Evolutionary conservation across 2,329 filamentous ascomycete species (phyloP).

Genomic region (Hymenoscyphus albidus): DNA sequence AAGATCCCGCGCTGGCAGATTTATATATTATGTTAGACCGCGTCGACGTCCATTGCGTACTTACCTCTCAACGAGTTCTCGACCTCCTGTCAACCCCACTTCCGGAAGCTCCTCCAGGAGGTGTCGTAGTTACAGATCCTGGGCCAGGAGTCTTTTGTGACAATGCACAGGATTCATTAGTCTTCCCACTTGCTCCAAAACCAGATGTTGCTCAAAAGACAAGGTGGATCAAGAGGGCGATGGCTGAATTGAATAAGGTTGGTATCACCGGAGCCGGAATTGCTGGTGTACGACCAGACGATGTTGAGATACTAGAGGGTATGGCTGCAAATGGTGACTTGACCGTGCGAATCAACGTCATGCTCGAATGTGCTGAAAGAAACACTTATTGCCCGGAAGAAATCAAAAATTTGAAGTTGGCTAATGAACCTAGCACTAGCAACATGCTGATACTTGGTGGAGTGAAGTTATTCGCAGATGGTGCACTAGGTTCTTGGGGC

Average conservation of each 20-base stretch:
- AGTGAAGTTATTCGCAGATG: conserved; percentile 69
- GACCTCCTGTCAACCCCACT: conserved; percentile 51
- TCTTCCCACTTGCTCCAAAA: conserved; percentile 54
- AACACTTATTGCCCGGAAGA: conserved; percentile 61
- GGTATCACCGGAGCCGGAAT: conserved; percentile 68
- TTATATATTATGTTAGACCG: conserved; percentile 67
- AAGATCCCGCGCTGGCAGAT: conserved; percentile 48
- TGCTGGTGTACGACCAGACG: conserved; percentile 55
- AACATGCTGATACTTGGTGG: conserved; percentile 51
- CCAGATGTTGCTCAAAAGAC: conserved; percentile 51
- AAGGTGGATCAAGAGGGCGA: conserved; percentile 54
- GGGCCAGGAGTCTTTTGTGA: conserved; percentile 69
- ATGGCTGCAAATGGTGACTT: conserved; percentile 50
- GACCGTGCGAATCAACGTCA: conserved; percentile 62
- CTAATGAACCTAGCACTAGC: conserved; percentile 19
- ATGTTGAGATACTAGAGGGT: conserved; percentile 51
- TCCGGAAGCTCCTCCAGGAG: conserved; percentile 53
- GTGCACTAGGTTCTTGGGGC: conserved; percentile 67
- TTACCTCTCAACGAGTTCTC: conserved; percentile 63
- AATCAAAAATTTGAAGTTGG: conserved; percentile 37
- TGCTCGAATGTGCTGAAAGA: conserved; percentile 61
- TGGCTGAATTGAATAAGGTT: conserved; percentile 58
- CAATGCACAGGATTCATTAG: conserved; percentile 61
- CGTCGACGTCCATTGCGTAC: conserved; percentile 66
- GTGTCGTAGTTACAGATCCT: conserved; percentile 58